A percentile compares a stretch with the other conserved stretches of the same genome.
Evolutionary conservation across 139 green algal genomes (phyloP).

Genomic region (Tetraselmis striata): DNA sequence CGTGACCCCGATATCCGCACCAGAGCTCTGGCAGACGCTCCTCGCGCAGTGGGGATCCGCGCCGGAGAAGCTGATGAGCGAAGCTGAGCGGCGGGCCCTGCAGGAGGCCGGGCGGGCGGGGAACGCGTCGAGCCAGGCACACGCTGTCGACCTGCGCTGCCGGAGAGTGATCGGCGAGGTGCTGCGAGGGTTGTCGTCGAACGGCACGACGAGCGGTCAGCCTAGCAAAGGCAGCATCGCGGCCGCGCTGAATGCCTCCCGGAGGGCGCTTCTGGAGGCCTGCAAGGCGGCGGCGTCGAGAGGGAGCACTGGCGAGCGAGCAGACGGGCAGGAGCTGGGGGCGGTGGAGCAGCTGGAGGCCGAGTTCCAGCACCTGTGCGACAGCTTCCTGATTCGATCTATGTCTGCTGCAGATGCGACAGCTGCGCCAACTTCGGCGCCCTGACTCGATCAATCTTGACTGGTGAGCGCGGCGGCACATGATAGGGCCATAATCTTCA

Average conservation of each 20-base stretch:
- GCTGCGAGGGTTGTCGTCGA: no score
- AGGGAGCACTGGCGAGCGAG: no score
- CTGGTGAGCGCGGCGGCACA: no score
- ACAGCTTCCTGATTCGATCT: background rate
- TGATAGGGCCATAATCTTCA: no score
- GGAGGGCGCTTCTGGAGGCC: background rate
- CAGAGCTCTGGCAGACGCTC: background rate
- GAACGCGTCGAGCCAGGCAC: background rate
- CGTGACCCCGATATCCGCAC: no score
- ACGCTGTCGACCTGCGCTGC: background rate
- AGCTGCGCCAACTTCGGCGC: no score
- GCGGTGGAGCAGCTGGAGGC: background rate
- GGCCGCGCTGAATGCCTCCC: background rate
- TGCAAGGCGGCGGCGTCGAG: background rate
- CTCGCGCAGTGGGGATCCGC: background rate
- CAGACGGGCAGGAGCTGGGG: no score
- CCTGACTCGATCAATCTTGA: no score
- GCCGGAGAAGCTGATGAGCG: background rate
- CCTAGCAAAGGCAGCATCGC: background rate
- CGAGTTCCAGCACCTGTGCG: background rate
- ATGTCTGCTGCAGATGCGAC: no score
- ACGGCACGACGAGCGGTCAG: no score
- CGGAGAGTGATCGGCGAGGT: background rate
- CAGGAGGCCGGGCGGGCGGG: background rate
- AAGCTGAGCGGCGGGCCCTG: background rate